These are phyloP conservation scores for Kingdonia uniflora DNA, from an alignment of 164 flowering plant genomes.

Conservation along the genomic window DNA sequence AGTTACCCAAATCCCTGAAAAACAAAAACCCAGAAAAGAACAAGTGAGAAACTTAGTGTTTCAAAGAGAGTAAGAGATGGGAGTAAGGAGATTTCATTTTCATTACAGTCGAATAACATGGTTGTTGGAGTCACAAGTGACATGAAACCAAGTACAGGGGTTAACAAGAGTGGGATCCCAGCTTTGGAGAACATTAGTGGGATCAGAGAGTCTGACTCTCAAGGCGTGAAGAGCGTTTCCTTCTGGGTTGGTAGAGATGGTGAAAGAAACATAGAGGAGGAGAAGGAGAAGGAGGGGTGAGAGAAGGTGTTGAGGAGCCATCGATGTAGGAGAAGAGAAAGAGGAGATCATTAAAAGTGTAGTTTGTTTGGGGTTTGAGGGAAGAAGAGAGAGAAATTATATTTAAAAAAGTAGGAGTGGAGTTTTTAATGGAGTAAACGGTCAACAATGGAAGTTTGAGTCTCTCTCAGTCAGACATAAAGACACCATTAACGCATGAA, in stretches of 20 bases:
- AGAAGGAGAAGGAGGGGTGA: constrained; percentile 20
- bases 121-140: constrained; percentile 43
- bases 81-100: constrained; percentile 2
- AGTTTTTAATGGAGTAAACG: too few species aligned
- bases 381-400: too few species aligned
- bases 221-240: constrained; percentile 69
- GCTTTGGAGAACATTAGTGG: constrained; percentile 67
- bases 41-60: neutral
- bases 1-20: constrained; percentile 73
- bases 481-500: too few species aligned
- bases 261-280: constrained; percentile 17
- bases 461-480: too few species aligned
- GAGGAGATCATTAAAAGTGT: too few species aligned
- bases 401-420: too few species aligned
- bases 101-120: constrained; percentile 71
- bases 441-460: too few species aligned
- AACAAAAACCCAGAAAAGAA: neutral
- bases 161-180: constrained; percentile 94
- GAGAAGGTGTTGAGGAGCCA: constrained; percentile 17
- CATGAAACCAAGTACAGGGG: constrained; percentile 88
- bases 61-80: neutral
- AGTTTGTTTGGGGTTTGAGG: too few species aligned
- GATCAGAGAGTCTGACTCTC: constrained; percentile 56
- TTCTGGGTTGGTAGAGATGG: constrained; percentile 51
- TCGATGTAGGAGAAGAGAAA: constrained; percentile 3